A percentile compares a stretch with the other conserved stretches of the same genome.
Evolutionary conservation across 176 grass and related monocot species (phyloP).

Genomic region (Oryza glumipatula): DNA sequence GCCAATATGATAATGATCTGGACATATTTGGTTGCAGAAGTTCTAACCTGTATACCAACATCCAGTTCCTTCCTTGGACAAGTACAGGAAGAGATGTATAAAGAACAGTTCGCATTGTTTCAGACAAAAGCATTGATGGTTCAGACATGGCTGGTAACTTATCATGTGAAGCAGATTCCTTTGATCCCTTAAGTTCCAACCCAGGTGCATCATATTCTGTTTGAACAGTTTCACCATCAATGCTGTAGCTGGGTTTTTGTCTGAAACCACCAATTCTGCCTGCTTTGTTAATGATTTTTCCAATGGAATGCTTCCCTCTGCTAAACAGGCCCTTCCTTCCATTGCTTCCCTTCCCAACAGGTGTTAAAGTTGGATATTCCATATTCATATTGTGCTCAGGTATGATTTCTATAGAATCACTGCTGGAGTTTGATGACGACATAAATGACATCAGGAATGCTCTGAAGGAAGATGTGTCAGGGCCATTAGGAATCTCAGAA

Average conservation of each 20-base stretch:
- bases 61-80: slow-evolving; percentile 89
- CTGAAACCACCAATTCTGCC: slow-evolving; percentile 68
- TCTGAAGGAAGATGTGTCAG: slow-evolving; percentile 92
- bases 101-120: slow-evolving; percentile 63
- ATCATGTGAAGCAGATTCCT: slow-evolving; percentile 37
- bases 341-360: slow-evolving; percentile 58
- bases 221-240: slow-evolving; percentile 47
- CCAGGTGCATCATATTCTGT: slow-evolving; percentile 34
- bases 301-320: slow-evolving; percentile 85
- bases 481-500: slow-evolving; percentile 59
- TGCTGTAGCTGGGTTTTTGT: slow-evolving; percentile 44
- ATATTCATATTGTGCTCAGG: slow-evolving; percentile 50
- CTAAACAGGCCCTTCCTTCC: slow-evolving; percentile 67
- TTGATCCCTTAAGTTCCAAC: slow-evolving; percentile 37
- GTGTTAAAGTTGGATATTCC: slow-evolving; percentile 63
- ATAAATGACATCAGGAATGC: slow-evolving; percentile 85
- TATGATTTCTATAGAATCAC: slow-evolving; percentile 36
- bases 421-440: slow-evolving; percentile 47
- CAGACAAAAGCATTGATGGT: slow-evolving; percentile 83
- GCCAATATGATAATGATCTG: not conserved
- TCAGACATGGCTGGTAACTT: slow-evolving; percentile 79
- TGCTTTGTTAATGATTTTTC: slow-evolving; percentile 73
- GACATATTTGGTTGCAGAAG: not conserved
- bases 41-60: slow-evolving; percentile 86
- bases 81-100: slow-evolving; percentile 83